These are phyloP conservation scores for Suillus weaverae DNA, from an alignment of 768 basidiomycete genomes.

Conservation along the genomic window DNA sequence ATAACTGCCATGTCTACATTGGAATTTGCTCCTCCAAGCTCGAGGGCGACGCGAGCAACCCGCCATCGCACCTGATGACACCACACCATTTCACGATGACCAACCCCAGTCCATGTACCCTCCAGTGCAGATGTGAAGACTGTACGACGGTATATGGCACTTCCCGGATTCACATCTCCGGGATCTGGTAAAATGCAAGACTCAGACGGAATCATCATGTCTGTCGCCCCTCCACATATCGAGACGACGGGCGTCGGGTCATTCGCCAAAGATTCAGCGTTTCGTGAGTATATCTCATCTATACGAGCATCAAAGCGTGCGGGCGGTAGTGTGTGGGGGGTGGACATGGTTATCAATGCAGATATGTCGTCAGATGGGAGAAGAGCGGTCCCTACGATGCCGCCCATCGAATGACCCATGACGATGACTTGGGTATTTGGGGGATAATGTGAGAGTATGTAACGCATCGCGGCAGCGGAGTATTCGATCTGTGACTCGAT, in stretches of 20 bases:
- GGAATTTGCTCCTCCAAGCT: conserved; percentile 45
- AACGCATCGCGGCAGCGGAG: conserved; percentile 65
- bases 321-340: conserved; percentile 86
- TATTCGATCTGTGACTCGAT: conserved; percentile 81
- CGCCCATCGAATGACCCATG: conserved; percentile 98
- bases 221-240: conserved; percentile 89
- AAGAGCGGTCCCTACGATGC: conserved; percentile 81
- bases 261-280: conserved; percentile 38
- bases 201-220: conserved; percentile 91
- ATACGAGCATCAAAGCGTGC: conserved; percentile 83
- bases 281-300: conserved; percentile 65
- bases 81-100: conserved; percentile 97
- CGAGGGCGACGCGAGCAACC: conserved; percentile 76
- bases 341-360: conserved; percentile 92
- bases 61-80: conserved; percentile 96
- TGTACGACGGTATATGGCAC: conserved; percentile 49
- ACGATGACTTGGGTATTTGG: conserved; percentile 63
- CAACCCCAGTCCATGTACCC: conserved; percentile 93
- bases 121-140: conserved; percentile 87
- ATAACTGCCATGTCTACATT: conserved; percentile 32
- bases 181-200: conserved; percentile 62
- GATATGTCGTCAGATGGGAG: conserved; percentile 68
- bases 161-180: background rate
- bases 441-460: conserved; percentile 79
- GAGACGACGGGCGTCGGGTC: conserved; percentile 73